These are phyloP conservation scores for Trichoderma lentiforme DNA, from an alignment of 2,329 filamentous ascomycete species.

Conservation along the genomic window DNA sequence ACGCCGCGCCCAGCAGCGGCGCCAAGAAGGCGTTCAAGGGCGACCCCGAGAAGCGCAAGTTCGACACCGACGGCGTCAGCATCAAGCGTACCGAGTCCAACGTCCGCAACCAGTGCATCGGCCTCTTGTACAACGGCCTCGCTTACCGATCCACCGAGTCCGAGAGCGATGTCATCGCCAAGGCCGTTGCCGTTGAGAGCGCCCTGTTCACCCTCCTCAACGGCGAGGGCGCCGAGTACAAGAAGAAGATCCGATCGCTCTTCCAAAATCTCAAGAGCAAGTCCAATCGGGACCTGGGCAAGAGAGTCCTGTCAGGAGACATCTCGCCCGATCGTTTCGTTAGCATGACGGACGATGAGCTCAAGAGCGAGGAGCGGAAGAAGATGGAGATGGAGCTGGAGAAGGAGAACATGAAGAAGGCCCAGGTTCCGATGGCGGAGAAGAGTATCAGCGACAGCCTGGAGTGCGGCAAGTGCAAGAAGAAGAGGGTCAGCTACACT, in stretches of 20 bases:
- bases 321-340: slow-evolving; percentile 74
- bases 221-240: slow-evolving; percentile 72
- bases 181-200: slow-evolving; percentile 76
- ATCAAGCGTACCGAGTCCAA: slow-evolving; percentile 69
- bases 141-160: slow-evolving; percentile 68
- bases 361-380: slow-evolving; percentile 81
- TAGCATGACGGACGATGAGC: slow-evolving; percentile 81
- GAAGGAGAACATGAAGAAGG: slow-evolving; percentile 94
- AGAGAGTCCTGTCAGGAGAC: slow-evolving; percentile 69
- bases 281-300: slow-evolving; percentile 74
- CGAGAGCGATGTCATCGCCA: slow-evolving; percentile 66
- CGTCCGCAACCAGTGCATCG: slow-evolving; percentile 79
- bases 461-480: slow-evolving; percentile 85
- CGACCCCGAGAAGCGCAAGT: slow-evolving; percentile 75
- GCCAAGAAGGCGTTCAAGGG: slow-evolving; percentile 53
- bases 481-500: slow-evolving; percentile 92
- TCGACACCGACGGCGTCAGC: slow-evolving; percentile 77
- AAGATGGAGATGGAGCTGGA: slow-evolving; percentile 72
- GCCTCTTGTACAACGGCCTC: slow-evolving; percentile 90
- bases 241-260: slow-evolving; percentile 83
- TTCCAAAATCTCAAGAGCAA: slow-evolving; percentile 95
- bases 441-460: slow-evolving; percentile 86
- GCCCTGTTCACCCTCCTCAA: slow-evolving; percentile 70
- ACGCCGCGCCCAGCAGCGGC: slow-evolving; percentile 39
- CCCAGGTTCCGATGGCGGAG: slow-evolving; percentile 88